These are phyloP conservation scores for carrot (Daucus carota) DNA, from an alignment of 129 eudicot genomes.

Conservation along the genomic window DNA sequence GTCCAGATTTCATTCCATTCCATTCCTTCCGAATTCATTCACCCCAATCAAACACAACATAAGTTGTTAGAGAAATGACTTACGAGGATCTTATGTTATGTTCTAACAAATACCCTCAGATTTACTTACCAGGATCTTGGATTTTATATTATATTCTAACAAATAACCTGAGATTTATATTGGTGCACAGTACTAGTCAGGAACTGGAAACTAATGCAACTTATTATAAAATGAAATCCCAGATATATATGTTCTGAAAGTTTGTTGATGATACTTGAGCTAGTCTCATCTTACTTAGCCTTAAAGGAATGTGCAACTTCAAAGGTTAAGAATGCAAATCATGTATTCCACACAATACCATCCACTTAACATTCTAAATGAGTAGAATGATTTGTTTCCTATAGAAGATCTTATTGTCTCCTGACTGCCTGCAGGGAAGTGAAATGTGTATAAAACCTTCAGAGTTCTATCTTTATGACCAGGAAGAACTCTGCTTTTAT, in stretches of 20 bases:
- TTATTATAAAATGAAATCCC: not conserved
- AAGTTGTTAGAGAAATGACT: no score
- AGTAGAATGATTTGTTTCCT: no score
- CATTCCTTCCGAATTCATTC: no score
- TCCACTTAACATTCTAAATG: not conserved
- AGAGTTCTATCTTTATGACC: conserved; percentile 85
- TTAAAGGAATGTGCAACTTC: not conserved
- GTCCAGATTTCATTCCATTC: no score
- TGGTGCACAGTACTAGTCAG: not conserved
- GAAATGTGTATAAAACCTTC: conserved; percentile 95
- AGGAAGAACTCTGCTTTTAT: conserved; percentile 78
- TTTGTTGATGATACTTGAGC: not conserved
- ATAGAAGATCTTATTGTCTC: not conserved
- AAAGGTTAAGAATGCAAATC: not conserved
- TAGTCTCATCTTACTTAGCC: not conserved
- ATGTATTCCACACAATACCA: not conserved
- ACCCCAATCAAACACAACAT: no score
- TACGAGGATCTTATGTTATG: no score
- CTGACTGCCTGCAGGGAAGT: conserved; percentile 60
- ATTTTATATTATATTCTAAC: no score
- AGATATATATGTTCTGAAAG: not conserved
- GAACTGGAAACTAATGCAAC: not conserved
- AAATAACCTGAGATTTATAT: not conserved
- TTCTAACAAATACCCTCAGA: no score
- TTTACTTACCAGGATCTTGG: no score